Percentiles rank a stretch among this genome's conserved stretches.
Evolutionary conservation across 306 rosid species (phyloP).

Genomic region (Vicia villosa): DNA sequence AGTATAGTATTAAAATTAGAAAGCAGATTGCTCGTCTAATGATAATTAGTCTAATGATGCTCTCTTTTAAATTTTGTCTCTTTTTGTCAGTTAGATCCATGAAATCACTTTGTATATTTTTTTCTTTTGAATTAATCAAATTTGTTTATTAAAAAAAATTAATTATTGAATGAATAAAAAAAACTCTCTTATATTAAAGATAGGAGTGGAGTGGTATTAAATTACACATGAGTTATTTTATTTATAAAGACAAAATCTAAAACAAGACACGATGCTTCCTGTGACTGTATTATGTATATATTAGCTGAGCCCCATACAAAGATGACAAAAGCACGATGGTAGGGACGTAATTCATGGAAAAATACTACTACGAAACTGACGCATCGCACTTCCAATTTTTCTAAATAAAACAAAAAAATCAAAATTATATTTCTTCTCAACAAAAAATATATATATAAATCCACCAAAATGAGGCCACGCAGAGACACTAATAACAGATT

Average conservation of each 20-base stretch:
- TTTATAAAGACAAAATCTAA: neutral
- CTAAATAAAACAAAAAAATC: neutral
- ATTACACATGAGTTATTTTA: too few relatives aligned
- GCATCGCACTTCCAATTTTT: neutral
- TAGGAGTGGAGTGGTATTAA: too few relatives aligned
- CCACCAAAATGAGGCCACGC: conserved; percentile 28
- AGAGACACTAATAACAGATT: conserved; percentile 15
- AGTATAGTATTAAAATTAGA: too few relatives aligned
- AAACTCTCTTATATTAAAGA: too few relatives aligned
- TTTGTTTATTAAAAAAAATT: too few relatives aligned
- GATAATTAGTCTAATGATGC: too few relatives aligned
- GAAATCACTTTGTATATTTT: too few relatives aligned
- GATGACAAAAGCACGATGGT: neutral
- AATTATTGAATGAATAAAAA: too few relatives aligned
- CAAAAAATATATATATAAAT: neutral
- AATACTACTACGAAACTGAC: neutral
- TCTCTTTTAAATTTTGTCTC: too few relatives aligned
- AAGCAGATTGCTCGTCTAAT: too few relatives aligned
- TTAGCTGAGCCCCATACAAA: neutral
- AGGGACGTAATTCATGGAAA: neutral
- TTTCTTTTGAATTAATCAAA: too few relatives aligned
- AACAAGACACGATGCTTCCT: neutral
- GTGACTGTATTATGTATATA: neutral
- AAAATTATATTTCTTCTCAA: neutral
- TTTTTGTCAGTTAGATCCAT: too few relatives aligned